These are phyloP conservation scores for Amanita rubescens DNA, from an alignment of 768 basidiomycete species.

Conservation along the genomic window DNA sequence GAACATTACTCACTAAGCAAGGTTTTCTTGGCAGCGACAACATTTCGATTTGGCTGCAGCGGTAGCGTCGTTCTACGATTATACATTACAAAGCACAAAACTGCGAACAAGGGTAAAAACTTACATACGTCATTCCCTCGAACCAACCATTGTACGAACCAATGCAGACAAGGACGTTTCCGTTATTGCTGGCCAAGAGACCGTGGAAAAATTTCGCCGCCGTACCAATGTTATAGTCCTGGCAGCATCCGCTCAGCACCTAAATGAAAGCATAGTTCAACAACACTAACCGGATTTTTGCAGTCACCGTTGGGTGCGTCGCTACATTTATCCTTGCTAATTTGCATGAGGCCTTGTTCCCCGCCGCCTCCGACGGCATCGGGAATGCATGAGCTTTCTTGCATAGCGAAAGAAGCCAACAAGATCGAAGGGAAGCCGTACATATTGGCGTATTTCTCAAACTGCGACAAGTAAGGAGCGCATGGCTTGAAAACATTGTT, in stretches of 20 bases:
- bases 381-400: conserved; percentile 71
- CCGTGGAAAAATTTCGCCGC: conserved; percentile 54
- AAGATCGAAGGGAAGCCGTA: conserved; percentile 61
- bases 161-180: conserved; percentile 48
- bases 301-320: conserved; percentile 44
- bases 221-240: conserved; percentile 70
- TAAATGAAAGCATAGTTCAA: background rate
- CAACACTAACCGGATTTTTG: conserved; percentile 31
- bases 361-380: conserved; percentile 62
- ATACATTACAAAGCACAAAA: conserved; percentile 2
- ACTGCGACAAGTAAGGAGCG: conserved; percentile 38
- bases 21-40: conserved; percentile 74
- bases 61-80: conserved; percentile 42
- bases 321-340: conserved; percentile 70
- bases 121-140: conserved; percentile 49
- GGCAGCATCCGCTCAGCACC: background rate
- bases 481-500: conserved; percentile 57
- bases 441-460: conserved; percentile 50
- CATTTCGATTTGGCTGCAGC: conserved; percentile 46
- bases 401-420: conserved; percentile 83
- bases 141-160: conserved; percentile 78
- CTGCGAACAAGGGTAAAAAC: conserved; percentile 8
- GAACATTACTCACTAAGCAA: conserved; percentile 63
- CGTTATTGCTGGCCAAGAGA: conserved; percentile 39
- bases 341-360: conserved; percentile 85